These are phyloP conservation scores for Calonectria montana DNA, from an alignment of 2,329 filamentous ascomycete genomes.

Conservation along the genomic window DNA sequence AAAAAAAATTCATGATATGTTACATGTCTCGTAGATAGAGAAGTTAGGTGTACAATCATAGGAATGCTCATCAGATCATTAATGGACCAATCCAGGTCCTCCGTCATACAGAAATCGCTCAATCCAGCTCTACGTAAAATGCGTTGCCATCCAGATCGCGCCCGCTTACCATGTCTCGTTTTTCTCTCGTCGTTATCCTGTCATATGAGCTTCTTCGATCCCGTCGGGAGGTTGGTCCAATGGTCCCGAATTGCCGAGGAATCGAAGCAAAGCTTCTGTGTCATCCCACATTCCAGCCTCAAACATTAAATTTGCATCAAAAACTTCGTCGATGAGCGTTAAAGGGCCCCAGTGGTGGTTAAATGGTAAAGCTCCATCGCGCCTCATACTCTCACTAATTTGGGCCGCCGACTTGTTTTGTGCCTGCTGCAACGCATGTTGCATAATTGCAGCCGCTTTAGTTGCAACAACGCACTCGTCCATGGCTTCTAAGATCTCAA, in stretches of 20 bases:
- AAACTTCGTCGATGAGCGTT: constrained; percentile 22
- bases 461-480: constrained; percentile 22
- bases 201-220: not conserved
- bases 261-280: constrained; percentile 12
- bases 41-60: not conserved
- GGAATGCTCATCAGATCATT: not conserved
- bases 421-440: constrained; percentile 8
- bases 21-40: not conserved
- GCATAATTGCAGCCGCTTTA: constrained; percentile 8
- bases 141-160: not conserved
- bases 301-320: constrained; percentile 23
- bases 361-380: constrained; percentile 15
- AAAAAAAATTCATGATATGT: not conserved
- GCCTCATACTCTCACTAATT: not conserved
- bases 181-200: not conserved
- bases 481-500: constrained; percentile 24
- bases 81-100: not conserved
- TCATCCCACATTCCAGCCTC: constrained; percentile 20
- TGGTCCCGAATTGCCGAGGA: constrained; percentile 4
- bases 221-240: not conserved
- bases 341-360: constrained; percentile 24
- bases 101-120: constrained; percentile 2
- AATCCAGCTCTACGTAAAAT: not conserved
- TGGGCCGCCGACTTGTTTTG: constrained; percentile 12
- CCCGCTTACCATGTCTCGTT: not conserved